phyloP scores from a whole-genome alignment of 352 stramenopile species.

The Pythium vanterpoolii region DNA sequence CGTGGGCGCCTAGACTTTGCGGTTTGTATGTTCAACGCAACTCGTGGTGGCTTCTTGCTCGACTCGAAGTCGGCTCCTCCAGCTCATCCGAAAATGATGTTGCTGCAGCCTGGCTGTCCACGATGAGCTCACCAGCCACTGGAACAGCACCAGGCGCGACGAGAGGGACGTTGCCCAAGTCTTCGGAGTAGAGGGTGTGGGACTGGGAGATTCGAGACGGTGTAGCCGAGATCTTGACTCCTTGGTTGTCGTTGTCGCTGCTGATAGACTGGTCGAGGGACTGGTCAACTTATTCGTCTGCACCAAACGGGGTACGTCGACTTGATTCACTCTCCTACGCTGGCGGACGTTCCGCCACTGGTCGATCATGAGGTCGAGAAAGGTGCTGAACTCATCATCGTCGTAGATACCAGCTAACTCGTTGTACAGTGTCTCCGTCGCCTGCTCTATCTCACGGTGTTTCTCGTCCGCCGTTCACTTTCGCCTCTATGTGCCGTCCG shows the following conservation, averaged over 20 bases:
- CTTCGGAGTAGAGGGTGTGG: background rate
- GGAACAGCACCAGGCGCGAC: background rate
- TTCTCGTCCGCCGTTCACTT: background rate
- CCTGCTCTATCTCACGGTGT: background rate
- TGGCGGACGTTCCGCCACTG: background rate
- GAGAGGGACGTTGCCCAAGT: background rate
- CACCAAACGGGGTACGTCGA: no score
- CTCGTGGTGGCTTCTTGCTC: background rate
- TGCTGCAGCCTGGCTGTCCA: background rate
- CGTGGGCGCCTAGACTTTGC: background rate
- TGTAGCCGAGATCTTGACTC: no score
- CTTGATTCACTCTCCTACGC: background rate
- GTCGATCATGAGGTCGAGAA: background rate
- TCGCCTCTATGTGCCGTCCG: background rate
- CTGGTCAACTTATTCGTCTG: no score
- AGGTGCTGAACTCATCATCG: background rate
- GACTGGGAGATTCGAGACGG: no score
- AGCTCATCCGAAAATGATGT: no score
- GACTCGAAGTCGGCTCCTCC: background rate
- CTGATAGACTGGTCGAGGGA: no score
- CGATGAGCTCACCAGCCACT: background rate
- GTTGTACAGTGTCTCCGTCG: background rate
- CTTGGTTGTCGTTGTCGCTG: no score
- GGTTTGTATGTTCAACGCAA: background rate
- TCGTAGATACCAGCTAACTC: background rate